Conservation (phyloP, 78 protist genomes). For the Chrysochromulina parva region DNA sequence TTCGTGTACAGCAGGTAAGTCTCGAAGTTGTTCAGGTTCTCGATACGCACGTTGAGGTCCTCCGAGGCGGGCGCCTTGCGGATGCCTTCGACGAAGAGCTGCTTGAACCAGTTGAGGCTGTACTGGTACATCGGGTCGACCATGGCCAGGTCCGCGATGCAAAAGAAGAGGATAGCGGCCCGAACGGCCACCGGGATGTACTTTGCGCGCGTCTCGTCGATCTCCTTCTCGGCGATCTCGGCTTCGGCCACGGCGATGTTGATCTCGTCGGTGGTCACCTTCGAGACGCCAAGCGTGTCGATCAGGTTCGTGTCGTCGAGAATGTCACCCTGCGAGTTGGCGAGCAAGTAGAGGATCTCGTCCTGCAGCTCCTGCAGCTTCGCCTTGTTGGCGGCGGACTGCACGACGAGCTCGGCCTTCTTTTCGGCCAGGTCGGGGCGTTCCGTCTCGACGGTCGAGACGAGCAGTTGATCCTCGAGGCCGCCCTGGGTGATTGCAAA, state of each 20-base stretch:
- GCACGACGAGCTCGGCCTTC: constrained; percentile 63
- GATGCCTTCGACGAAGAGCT: constrained; percentile 52
- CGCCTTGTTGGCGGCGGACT: constrained; percentile 61
- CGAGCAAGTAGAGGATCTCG: constrained; percentile 70
- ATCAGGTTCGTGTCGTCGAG: constrained; percentile 87
- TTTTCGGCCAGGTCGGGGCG: constrained; percentile 52
- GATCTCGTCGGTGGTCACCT: constrained; percentile 60
- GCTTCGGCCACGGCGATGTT: constrained; percentile 59
- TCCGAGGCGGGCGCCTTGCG: not conserved
- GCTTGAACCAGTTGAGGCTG: constrained; percentile 62
- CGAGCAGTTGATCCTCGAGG: constrained; percentile 64
- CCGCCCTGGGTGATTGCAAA: constrained; percentile 61
- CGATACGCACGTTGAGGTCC: constrained; percentile 36
- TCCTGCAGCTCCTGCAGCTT: constrained; percentile 77
- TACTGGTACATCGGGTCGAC: constrained; percentile 85
- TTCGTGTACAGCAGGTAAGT: constrained; percentile 47
- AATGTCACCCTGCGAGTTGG: constrained; percentile 59
- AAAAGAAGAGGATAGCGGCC: constrained; percentile 65
- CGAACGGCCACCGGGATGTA: constrained; percentile 74
- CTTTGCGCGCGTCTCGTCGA: constrained; percentile 60
- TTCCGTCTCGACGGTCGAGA: constrained; percentile 53
- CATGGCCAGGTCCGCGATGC: constrained; percentile 57
- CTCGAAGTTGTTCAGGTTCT: constrained; percentile 33
- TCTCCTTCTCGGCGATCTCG: constrained; percentile 65
- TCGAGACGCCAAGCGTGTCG: constrained; percentile 77